phyloP scores from a whole-genome alignment of 371 early-diverging fungal species.

The Circinella umbellata region DNA sequence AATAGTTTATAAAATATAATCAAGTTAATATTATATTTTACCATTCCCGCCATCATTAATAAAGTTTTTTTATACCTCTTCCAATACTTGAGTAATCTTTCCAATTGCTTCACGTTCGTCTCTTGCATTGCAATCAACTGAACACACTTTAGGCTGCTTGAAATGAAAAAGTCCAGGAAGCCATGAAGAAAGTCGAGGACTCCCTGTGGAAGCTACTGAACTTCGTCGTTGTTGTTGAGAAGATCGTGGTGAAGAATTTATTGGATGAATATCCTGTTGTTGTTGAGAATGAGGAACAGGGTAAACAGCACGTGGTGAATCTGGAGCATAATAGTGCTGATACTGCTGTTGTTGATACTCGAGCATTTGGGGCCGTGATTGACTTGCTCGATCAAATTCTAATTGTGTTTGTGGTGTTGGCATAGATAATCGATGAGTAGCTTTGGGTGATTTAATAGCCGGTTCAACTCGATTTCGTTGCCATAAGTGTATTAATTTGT shows the following conservation, averaged over 20 bases:
- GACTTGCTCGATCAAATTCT: slow-evolving; percentile 11
- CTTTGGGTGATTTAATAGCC: slow-evolving; percentile 14
- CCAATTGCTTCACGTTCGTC: slow-evolving; percentile 52
- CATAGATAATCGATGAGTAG: slow-evolving; percentile 20
- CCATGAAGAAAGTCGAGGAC: slow-evolving; percentile 26
- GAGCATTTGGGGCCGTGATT: neutral
- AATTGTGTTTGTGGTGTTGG: slow-evolving; percentile 15
- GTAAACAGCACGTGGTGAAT: neutral
- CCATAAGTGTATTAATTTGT: slow-evolving; percentile 24
- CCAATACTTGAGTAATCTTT: slow-evolving; percentile 44
- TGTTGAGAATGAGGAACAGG: neutral
- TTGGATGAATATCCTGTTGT: neutral
- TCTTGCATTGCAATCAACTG: slow-evolving; percentile 47
- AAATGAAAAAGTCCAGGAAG: slow-evolving; percentile 30
- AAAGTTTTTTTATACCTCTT: slow-evolving; percentile 35
- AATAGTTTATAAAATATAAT: neutral
- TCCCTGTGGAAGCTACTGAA: slow-evolving; percentile 8
- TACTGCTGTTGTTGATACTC: neutral
- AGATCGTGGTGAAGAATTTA: neutral
- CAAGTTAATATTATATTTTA: neutral
- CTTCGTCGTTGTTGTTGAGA: neutral
- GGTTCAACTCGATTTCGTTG: slow-evolving; percentile 23
- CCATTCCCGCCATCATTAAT: neutral
- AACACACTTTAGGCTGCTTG: slow-evolving; percentile 39
- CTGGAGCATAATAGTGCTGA: neutral